Evolutionary conservation across 768 basidiomycete genomes (phyloP).

Genomic region (Rhodotorula toruloides): DNA sequence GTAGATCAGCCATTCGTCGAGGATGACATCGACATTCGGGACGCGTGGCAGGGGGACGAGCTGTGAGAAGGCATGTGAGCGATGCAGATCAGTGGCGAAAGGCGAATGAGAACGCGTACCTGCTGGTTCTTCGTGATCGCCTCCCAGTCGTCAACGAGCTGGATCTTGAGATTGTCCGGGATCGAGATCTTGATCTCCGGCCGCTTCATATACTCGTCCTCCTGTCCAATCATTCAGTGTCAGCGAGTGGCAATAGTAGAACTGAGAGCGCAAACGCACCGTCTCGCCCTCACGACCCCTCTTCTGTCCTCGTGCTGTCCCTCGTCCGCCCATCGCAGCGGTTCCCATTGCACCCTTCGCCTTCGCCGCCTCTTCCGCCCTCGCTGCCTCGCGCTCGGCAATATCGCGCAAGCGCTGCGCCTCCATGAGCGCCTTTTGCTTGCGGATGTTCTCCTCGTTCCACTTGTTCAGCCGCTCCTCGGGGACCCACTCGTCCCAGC

Average conservation of each 20-base stretch:
- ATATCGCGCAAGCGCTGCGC: slow-evolving; percentile 49
- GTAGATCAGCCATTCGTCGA: slow-evolving; percentile 70
- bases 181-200: slow-evolving; percentile 86
- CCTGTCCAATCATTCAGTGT: slow-evolving; percentile 13
- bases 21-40: slow-evolving; percentile 70
- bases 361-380: slow-evolving; percentile 47
- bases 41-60: slow-evolving; percentile 74
- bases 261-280: slow-evolving; percentile 4
- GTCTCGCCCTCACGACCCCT: slow-evolving; percentile 43
- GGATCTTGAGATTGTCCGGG: slow-evolving; percentile 80
- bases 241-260: not conserved
- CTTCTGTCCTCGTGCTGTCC: slow-evolving; percentile 13
- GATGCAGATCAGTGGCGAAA: not conserved
- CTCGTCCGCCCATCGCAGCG: slow-evolving; percentile 38
- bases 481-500: slow-evolving; percentile 98
- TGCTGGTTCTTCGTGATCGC: slow-evolving; percentile 89
- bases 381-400: slow-evolving; percentile 33
- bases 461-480: slow-evolving; percentile 71
- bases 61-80: slow-evolving; percentile 49
- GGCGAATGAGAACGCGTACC: slow-evolving; percentile 50
- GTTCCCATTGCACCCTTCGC: slow-evolving; percentile 49
- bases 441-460: slow-evolving; percentile 69
- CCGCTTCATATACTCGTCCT: slow-evolving; percentile 72
- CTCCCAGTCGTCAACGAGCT: slow-evolving; percentile 97
- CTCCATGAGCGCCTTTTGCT: slow-evolving; percentile 64